Conservation (phyloP, 352 stramenopile species). For the Pilasporangium apinafurcum region DNA sequence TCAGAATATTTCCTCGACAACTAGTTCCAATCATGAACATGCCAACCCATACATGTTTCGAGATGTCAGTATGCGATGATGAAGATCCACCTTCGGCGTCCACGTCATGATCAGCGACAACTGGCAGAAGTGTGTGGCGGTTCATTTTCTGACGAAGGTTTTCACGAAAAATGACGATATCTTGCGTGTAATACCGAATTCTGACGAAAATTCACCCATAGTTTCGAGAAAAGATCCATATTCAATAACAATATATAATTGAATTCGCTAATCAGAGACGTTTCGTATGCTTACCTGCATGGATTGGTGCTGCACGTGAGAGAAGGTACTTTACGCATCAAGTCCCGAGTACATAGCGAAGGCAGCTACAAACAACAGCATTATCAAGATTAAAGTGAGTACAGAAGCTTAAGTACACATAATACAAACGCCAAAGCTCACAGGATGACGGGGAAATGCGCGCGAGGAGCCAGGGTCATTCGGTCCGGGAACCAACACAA, state of each 20-base stretch:
- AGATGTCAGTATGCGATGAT: conserved; percentile 52
- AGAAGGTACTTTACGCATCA: conserved; percentile 62
- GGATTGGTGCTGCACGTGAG: conserved; percentile 88
- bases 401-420: too few species aligned
- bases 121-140: conserved; percentile 74
- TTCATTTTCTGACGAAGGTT: conserved; percentile 91
- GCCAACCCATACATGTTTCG: conserved; percentile 58
- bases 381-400: neutral
- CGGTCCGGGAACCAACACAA: conserved; percentile 90
- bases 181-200: conserved; percentile 90
- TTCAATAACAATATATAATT: too few species aligned
- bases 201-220: conserved; percentile 11
- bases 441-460: conserved; percentile 75
- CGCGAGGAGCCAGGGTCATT: conserved; percentile 85
- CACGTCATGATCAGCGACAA: conserved; percentile 14
- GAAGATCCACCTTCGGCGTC: conserved; percentile 10
- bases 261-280: too few species aligned
- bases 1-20: neutral
- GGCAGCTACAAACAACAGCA: conserved; percentile 33
- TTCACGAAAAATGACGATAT: conserved; percentile 91
- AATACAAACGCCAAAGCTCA: conserved; percentile 11
- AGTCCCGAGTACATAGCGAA: conserved; percentile 62
- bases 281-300: conserved; percentile 43
- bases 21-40: neutral
- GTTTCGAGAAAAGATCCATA: too few species aligned